Evolutionary conservation across 2,329 filamentous ascomycete species (phyloP).

Genomic region (Orbilia javanica): DNA sequence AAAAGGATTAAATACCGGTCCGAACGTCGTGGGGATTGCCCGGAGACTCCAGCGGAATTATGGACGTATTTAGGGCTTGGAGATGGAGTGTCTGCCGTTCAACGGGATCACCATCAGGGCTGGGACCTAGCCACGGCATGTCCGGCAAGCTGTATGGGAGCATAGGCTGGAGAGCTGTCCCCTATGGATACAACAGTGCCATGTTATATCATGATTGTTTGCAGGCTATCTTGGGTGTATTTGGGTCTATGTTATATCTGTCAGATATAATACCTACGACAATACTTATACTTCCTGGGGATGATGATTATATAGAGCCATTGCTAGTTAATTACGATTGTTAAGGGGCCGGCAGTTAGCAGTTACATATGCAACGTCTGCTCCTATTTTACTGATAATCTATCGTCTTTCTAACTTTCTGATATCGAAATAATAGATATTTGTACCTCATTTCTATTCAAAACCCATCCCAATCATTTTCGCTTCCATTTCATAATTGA

Average conservation of each 20-base stretch:
- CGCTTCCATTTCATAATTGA: no score
- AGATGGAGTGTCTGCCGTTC: slow-evolving; percentile 15
- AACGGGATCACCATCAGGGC: background rate
- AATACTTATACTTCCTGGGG: no score
- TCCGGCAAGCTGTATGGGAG: background rate
- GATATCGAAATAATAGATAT: no score
- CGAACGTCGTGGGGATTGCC: background rate
- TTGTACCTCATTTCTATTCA: no score
- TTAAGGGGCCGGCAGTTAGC: no score
- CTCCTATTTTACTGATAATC: no score
- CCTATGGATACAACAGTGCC: background rate
- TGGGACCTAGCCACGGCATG: background rate
- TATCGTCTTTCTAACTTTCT: no score
- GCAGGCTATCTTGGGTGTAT: background rate
- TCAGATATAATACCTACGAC: no score
- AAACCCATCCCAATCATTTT: background rate
- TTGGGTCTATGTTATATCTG: no score
- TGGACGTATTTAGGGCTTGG: background rate
- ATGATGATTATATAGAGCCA: no score
- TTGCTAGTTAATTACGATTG: no score
- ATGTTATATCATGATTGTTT: background rate
- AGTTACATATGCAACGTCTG: no score
- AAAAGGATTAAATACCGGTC: background rate
- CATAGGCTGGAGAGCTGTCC: background rate
- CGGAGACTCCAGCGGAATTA: background rate